Conservation (phyloP, 164 flowering plant genomes). For the Houttuynia cordata region DNA sequence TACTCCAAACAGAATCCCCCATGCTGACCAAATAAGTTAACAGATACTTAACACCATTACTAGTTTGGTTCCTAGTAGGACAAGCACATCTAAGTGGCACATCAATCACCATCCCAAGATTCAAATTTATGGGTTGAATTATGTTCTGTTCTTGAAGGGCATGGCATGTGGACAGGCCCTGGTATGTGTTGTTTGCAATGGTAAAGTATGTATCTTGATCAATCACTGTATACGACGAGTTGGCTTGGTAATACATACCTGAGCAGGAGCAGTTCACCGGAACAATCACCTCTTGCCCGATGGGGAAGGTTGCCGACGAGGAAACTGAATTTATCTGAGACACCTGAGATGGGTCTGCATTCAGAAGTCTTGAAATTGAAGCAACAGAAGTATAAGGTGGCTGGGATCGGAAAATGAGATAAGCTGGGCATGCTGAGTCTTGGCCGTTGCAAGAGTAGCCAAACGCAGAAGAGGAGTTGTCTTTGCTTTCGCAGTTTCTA, state of each 20-base stretch:
- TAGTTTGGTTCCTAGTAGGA: conserved; percentile 38
- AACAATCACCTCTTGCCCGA: conserved; percentile 40
- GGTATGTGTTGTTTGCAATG: conserved; percentile 46
- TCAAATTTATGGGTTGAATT: conserved; percentile 4
- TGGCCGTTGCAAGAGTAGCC: conserved; percentile 41
- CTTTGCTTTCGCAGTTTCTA: conserved; percentile 28
- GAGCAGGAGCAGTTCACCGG: conserved; percentile 76
- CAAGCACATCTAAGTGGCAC: conserved; percentile 68
- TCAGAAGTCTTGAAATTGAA: conserved; percentile 43
- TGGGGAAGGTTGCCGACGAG: conserved; percentile 16
- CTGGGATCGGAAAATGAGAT: conserved; percentile 44
- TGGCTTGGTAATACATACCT: conserved; percentile 46
- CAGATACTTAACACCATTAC: conserved; percentile 30
- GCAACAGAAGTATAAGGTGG: conserved; percentile 37
- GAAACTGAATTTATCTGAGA: conserved; percentile 42
- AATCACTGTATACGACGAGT: conserved; percentile 28
- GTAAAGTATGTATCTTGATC: conserved; percentile 13
- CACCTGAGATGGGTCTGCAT: conserved; percentile 34
- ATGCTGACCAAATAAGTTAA: conserved; percentile 26
- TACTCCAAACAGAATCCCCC: conserved; percentile 23
- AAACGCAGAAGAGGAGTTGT: conserved; percentile 15
- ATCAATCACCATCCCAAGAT: conserved; percentile 22
- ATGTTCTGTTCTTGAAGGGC: conserved; percentile 31
- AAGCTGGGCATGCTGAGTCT: conserved; percentile 30
- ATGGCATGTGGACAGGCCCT: conserved; percentile 70